Evolutionary conservation across 75 land plant genomes (phyloP).

Genomic region (Selaginella moellendorffii): DNA sequence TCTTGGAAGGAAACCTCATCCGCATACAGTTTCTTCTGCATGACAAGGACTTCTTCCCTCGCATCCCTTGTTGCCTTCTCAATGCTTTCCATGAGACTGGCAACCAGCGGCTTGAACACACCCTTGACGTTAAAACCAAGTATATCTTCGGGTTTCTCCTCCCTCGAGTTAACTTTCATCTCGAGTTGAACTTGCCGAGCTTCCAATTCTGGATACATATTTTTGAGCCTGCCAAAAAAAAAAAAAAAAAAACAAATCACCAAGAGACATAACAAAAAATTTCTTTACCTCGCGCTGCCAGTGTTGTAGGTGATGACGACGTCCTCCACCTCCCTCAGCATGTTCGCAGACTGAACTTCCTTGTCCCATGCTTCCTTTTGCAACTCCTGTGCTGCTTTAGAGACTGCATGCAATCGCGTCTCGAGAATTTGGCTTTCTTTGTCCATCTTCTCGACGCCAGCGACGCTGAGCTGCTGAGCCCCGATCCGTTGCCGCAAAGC

Average conservation of each 20-base stretch:
- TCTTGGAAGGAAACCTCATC: conserved; percentile 15
- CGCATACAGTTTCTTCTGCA: conserved; percentile 9
- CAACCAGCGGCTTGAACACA: conserved; percentile 10
- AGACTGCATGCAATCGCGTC: conserved; percentile 35
- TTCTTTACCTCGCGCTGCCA: conserved; percentile 11
- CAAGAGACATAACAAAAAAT: too few relatives aligned
- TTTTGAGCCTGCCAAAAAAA: conserved; percentile 13
- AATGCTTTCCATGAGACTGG: conserved; percentile 13
- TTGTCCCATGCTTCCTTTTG: conserved; percentile 64
- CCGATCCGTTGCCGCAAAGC: conserved; percentile 38
- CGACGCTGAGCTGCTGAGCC: conserved; percentile 40
- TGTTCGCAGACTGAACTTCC: conserved; percentile 22
- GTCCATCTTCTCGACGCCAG: conserved; percentile 72
- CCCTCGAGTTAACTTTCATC: conserved; percentile 13
- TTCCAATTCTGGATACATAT: conserved; percentile 7
- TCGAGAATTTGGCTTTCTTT: conserved; percentile 53
- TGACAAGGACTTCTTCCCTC: conserved; percentile 11
- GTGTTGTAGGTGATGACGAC: conserved; percentile 33
- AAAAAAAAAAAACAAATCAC: not conserved
- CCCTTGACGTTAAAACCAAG: conserved; percentile 11
- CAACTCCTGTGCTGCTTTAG: conserved; percentile 27
- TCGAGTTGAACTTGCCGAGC: conserved; percentile 8
- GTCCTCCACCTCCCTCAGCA: conserved; percentile 46
- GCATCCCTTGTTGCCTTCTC: conserved; percentile 12
- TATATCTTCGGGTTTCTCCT: conserved; percentile 13